Evolutionary conservation across 495 filamentous ascomycete genomes (phyloP).

Genomic region (Penicillium desertorum): DNA sequence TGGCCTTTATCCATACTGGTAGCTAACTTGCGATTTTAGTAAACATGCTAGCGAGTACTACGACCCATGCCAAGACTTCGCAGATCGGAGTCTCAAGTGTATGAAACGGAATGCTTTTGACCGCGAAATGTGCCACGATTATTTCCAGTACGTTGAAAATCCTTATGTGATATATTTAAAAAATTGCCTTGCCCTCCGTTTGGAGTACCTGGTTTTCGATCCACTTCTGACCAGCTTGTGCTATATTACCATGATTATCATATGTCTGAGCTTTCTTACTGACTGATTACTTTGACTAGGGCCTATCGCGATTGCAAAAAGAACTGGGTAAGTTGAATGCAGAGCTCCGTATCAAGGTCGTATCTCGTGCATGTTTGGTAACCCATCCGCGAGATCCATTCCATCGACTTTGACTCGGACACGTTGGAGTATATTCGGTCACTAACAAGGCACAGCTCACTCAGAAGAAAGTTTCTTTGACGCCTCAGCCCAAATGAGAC

Average conservation of each 20-base stretch:
- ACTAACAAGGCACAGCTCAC: slow-evolving; percentile 23
- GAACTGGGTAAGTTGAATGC: slow-evolving; percentile 68
- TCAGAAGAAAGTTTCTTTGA: slow-evolving; percentile 18
- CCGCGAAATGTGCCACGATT: slow-evolving; percentile 83
- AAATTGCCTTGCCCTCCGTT: not conserved
- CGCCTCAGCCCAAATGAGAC: not conserved
- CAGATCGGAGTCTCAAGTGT: slow-evolving; percentile 78
- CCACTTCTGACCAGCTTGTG: not conserved
- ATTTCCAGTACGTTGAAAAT: slow-evolving; percentile 71
- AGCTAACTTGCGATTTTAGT: slow-evolving; percentile 45
- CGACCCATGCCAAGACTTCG: slow-evolving; percentile 94
- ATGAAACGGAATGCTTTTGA: slow-evolving; percentile 83
- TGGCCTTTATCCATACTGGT: not conserved
- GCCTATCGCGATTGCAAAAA: slow-evolving; percentile 95
- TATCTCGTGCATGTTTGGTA: too few relatives aligned
- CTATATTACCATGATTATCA: not conserved
- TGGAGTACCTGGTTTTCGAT: slow-evolving; percentile 10
- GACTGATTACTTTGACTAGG: slow-evolving; percentile 42
- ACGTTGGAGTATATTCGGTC: not conserved
- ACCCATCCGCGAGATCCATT: not conserved
- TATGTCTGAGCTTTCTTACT: not conserved
- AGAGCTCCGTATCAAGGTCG: not conserved
- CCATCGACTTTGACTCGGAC: not conserved
- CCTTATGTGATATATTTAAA: not conserved
- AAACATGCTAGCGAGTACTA: slow-evolving; percentile 83